Evolutionary conservation across 371 early-diverging fungal genomes (phyloP), one percentile per base, ranked within the genome.

Genomic region (Parasitella parasitica): DNA sequence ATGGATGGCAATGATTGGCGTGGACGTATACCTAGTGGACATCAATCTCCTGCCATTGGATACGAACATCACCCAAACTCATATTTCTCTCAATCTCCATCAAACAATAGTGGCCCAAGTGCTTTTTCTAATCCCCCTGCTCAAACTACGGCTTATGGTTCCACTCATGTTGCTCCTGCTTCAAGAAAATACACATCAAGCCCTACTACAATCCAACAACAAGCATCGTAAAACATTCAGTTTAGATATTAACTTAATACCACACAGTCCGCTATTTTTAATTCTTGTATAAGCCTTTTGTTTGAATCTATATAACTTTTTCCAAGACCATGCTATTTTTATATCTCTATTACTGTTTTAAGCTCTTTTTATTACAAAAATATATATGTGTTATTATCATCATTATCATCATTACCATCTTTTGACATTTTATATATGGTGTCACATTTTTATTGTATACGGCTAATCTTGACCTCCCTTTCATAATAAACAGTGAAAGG

Each of bases 1-100:
- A 66, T 61, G 61, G 60, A 61, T 28, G 49, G 55, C 24, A 41
- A 27, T 27, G 61, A 66, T 3, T 66, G 67, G 67, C 67, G 67
- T 39, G 27, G 54, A 20, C 67, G 67, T 34, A 61, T 67, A 48
- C 27, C 54, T 32, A 56, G 62, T 24, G 51, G 54, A 27, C 53
- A 54, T 54, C 63, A 53, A 2, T 62, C 67, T 6, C 62, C 67
- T 28, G 57, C 52, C 43, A 43, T 43, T 2, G 43, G 51, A 18
- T 67, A 67, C 43, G 63, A 67, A 27, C 43, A 52, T 22, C 67
- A 67, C 6, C 57, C 49, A n/a, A 54, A 59, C 27, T 68, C 68
- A 30, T 68, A 68, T 30, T 68, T 68, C 34, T 64, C 65, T 54
- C 58, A 64, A 37, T 39, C 65, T 49, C 20, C 61, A 13, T 4